Base-by-base conservation (phyloP, 495 filamentous ascomycete genomes). In the Xylaria bambusicola region DNA sequence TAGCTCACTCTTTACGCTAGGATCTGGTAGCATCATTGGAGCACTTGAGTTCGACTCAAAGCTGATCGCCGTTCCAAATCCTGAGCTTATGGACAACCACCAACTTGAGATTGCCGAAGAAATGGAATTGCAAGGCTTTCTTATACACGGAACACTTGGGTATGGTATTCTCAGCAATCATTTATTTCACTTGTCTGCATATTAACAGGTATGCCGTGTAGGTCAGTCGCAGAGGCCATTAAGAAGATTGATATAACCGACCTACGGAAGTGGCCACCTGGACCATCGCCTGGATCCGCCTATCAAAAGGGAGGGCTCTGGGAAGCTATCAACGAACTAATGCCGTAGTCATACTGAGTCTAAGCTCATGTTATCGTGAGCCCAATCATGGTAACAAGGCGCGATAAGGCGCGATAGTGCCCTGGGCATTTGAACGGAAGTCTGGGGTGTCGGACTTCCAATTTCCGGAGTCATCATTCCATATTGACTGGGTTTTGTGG, bases 11-110 rank as follows among this genome's bases (percentile, higher is more conserved):
- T 26, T 10, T 58, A 38, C 17, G 12, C 20, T 48, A 96, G 92
- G 93, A 56, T 91, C 92, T 21, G 94, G 94, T 13, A 89, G 89
- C n/a, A 90, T 98, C 23, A 78, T 97, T 1, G 91, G 89, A 69
- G 91, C 86, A 0, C 77, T 95, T 27, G 82, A 91, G 29, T 58
- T 75, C 48, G 78, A 80, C 17, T 77, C 89, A 0, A 84, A 87
- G 5, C 70, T 96, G 27, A 83, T 98, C 45, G 90, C 95, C 3
- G 93, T 98, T 21, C 91, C 92, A 7, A 98, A 98, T 71, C 75
- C 83, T 7, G 75, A 77, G 2, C 81, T 98, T 4, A 85, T 96
- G 66, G 90, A 92, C 64, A 96, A 97, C 64, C 94, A 98, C 66
- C 94, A 98, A 71, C 81, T 84, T 35, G 92, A 98, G 69, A 79